These are phyloP conservation scores for Cicer arietinum DNA, from an alignment of 306 rosid species.

Conservation along the genomic window DNA sequence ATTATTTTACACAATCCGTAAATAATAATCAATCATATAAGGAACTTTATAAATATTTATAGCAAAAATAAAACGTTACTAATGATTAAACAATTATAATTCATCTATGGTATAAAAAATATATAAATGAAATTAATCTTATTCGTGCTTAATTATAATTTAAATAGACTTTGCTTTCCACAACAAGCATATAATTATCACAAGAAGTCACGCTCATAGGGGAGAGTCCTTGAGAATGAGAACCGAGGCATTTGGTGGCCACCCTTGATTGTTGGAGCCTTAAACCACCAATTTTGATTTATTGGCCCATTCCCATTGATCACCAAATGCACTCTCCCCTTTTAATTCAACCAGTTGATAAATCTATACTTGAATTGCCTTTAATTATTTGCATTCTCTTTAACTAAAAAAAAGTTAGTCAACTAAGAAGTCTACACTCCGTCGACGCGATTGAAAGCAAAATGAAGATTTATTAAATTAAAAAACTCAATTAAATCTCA, in stretches of 20 bases:
- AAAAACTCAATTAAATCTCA: background rate
- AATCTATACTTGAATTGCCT: background rate
- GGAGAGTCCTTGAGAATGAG: background rate
- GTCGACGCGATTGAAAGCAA: too few species aligned
- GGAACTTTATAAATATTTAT: too few species aligned
- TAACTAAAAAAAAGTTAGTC: constrained; percentile 39
- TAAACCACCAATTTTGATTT: constrained; percentile 35
- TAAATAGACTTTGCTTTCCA: constrained; percentile 5
- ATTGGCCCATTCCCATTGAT: constrained; percentile 22
- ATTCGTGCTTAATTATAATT: too few species aligned
- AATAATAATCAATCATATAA: too few species aligned
- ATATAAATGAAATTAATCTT: too few species aligned
- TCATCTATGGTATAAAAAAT: too few species aligned
- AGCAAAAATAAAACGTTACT: too few species aligned
- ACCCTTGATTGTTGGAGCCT: constrained; percentile 52
- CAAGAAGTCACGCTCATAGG: constrained; percentile 7
- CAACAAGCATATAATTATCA: constrained; percentile 38
- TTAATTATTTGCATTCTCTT: constrained; percentile 27
- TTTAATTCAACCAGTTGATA: background rate
- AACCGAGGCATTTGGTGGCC: constrained; percentile 40
- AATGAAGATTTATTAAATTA: background rate
- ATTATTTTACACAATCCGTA: too few species aligned
- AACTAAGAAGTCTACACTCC: constrained; percentile 8
- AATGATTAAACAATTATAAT: too few species aligned
- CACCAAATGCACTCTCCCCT: constrained; percentile 30